Percentiles rank a stretch among this genome's conserved stretches.
Evolutionary conservation across 225 moss, liverwort and hornwort genomes (phyloP).

Genomic region (Straminergon stramineum): DNA sequence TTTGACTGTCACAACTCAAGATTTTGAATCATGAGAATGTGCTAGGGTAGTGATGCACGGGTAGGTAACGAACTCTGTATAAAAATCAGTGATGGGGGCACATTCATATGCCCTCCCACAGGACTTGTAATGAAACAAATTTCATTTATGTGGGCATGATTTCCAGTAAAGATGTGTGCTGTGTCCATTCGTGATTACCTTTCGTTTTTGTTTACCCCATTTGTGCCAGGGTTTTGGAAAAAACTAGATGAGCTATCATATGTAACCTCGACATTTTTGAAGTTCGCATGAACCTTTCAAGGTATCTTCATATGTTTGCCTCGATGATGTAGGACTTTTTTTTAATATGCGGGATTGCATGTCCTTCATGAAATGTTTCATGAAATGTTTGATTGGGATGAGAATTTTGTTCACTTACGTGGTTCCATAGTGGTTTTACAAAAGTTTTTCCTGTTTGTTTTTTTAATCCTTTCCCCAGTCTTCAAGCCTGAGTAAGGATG

Average conservation of each 20-base stretch:
- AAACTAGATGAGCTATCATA: background rate
- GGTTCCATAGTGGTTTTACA: background rate
- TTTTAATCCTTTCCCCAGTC: accelerated
- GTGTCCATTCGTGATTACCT: background rate
- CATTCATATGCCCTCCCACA: background rate
- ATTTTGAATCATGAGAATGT: background rate
- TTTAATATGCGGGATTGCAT: background rate
- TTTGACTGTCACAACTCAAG: background rate
- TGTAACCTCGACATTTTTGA: background rate
- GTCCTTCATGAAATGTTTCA: background rate
- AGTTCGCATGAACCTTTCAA: background rate
- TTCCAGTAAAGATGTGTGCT: background rate
- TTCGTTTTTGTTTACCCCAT: background rate
- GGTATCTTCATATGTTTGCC: too few species aligned
- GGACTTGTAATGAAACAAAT: conserved; percentile 8
- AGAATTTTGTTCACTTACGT: background rate
- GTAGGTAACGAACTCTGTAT: background rate
- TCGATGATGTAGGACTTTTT: background rate
- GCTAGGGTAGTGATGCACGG: background rate
- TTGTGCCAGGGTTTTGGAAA: background rate
- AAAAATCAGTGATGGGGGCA: conserved; percentile 4
- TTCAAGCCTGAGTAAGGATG: background rate
- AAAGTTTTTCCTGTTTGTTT: too few species aligned
- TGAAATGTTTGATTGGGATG: background rate
- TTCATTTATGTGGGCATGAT: conserved; percentile 2